Base-by-base conservation (phyloP, 2,329 filamentous ascomycete genomes). In the Colletotrichum gloeosporioides region DNA sequence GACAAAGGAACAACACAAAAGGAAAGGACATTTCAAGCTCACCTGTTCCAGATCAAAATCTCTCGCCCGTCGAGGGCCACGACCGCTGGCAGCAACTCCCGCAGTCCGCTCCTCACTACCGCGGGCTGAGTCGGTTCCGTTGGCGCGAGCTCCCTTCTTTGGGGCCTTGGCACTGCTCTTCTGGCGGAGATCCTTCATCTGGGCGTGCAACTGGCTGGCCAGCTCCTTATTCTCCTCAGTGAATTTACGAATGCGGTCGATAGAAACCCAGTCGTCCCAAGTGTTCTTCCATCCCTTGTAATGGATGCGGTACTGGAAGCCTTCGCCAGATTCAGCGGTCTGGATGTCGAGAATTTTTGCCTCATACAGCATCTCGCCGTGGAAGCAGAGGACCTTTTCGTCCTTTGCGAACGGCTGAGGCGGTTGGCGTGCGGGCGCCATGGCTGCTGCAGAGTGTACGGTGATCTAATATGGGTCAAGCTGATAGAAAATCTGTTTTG, bases 211-310 rank as follows among this genome's bases (percentile, higher is more conserved):
- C 84, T 94, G 93, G 71, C 89, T 89, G 27, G 96, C 96, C 49
- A 99, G 91, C 83, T 98, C 95, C 82, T 95, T 95, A 87, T 99
- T 98, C 86, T 99, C 97, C 73, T 98, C 95, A 68, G 93, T 98
- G 84, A 96, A 94, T 87, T 98, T 98, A 82, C 96, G 94, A 77
- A 99, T 93, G 79, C 97, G 95, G 84, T 99, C 96, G 85, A 96
- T 93, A 27, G 95, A 92, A 61, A 99, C 97, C 96, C 96, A 99
- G 87, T 99, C 97, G 87, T 99, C 97, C 97, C 97, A 99, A 90
- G 96, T 98, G 85, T 96, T 96, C 89, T 99, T 99, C 97, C 97
- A 99, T 82, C 97, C 97, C 86, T 99, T 99, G 89, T 99, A 99
- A 86, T 99, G 97, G 71, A 99, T 95, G 82, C 95, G 95, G 88